Conservation (phyloP, 495 filamentous ascomycete genomes). For the Lineolata rhizophorae region DNA sequence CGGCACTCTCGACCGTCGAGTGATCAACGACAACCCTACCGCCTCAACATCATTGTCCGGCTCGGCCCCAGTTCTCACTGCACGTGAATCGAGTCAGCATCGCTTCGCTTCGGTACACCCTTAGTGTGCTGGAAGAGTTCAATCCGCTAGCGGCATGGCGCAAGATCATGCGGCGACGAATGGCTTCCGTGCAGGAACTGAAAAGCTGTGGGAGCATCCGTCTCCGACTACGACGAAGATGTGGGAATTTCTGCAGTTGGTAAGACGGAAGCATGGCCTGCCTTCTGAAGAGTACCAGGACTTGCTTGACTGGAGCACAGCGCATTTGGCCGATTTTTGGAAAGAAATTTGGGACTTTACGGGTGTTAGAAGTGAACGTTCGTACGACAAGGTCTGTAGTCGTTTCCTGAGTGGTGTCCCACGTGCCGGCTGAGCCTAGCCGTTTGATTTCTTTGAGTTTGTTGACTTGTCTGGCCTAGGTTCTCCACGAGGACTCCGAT, state of each 20-base stretch:
- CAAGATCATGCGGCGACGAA: no score
- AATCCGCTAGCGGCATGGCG: no score
- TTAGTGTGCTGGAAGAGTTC: no score
- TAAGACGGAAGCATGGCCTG: conserved; percentile 44
- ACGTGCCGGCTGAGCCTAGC: no score
- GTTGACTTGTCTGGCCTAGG: conserved; percentile 23
- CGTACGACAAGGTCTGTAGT: conserved; percentile 33
- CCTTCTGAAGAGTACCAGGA: conserved; percentile 40
- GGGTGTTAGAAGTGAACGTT: conserved; percentile 42
- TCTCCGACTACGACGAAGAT: conserved; percentile 15
- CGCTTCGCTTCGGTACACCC: no score
- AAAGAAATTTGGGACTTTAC: conserved; percentile 66
- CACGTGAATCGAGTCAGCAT: no score
- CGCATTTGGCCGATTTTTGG: conserved; percentile 62
- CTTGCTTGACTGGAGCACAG: conserved; percentile 67
- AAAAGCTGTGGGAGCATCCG: conserved; percentile 28
- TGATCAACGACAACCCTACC: no score
- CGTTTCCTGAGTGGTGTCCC: no score
- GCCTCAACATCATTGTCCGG: no score
- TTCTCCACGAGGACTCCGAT: conserved; percentile 35
- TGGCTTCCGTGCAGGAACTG: no score
- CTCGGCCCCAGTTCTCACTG: no score
- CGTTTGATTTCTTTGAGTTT: conserved; percentile 3
- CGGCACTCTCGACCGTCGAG: no score
- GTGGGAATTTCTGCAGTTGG: conserved; percentile 26